Evolutionary conservation across 768 basidiomycete species (phyloP).

Genomic region (Tephrocybe sp.): DNA sequence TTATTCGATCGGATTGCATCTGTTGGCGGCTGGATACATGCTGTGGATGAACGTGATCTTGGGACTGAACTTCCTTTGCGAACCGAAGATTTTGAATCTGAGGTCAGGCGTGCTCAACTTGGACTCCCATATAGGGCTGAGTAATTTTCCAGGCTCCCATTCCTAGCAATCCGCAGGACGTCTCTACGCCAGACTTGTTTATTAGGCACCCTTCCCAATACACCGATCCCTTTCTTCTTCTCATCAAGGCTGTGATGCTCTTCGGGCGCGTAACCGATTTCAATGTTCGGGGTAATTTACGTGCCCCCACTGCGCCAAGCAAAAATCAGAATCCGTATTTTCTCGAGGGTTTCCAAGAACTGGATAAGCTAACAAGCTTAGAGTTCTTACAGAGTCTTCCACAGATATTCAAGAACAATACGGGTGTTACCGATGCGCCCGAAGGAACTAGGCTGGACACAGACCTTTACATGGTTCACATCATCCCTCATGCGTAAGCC

Average conservation of each 20-base stretch:
- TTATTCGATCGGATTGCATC: conserved; percentile 81
- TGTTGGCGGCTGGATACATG: conserved; percentile 84
- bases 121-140: not conserved
- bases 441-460: conserved; percentile 68
- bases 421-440: conserved; percentile 56
- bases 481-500: conserved; percentile 80
- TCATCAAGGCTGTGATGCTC: conserved; percentile 81
- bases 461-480: conserved; percentile 84
- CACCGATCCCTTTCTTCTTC: conserved; percentile 78
- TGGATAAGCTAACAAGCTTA: conserved; percentile 65
- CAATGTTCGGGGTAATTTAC: conserved; percentile 72
- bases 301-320: conserved; percentile 61
- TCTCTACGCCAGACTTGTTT: conserved; percentile 62
- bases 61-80: conserved; percentile 82
- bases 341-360: conserved; percentile 60
- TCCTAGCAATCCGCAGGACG: conserved; percentile 73
- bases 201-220: conserved; percentile 70
- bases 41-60: conserved; percentile 78
- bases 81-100: conserved; percentile 70
- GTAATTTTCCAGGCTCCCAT: conserved; percentile 43
- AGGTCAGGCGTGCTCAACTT: conserved; percentile 39
- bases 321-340: conserved; percentile 73
- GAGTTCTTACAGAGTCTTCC: conserved; percentile 75
- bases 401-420: conserved; percentile 59
- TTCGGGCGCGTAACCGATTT: conserved; percentile 86